Percentiles rank a stretch among this genome's conserved stretches.
These are phyloP conservation scores for Lactarius tabidus DNA, from an alignment of 768 basidiomycete genomes.

Conservation along the genomic window DNA sequence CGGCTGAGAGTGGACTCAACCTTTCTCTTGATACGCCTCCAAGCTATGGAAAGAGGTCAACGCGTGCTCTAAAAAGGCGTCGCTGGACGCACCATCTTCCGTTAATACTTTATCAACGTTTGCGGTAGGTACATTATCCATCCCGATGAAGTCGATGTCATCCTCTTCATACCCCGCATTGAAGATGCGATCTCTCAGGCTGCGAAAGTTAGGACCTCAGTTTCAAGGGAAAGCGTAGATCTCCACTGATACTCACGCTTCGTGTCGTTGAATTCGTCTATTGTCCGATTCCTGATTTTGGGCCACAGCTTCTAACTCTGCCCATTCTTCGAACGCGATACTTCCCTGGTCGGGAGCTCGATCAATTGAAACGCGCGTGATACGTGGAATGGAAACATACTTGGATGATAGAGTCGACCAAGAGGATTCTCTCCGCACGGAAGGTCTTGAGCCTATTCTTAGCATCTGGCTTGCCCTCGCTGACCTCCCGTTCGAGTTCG, in stretches of 20 bases:
- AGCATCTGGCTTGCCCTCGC: conserved; percentile 15
- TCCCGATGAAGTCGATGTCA: conserved; percentile 10
- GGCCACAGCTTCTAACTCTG: not conserved
- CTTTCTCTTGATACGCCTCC: conserved; percentile 19
- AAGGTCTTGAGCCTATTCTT: conserved; percentile 13
- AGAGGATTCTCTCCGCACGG: conserved; percentile 17
- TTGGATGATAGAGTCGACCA: conserved; percentile 14
- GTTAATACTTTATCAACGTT: conserved; percentile 17
- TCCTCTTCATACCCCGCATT: conserved; percentile 11
- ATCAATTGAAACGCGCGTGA: not conserved
- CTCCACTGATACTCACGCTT: conserved; percentile 2
- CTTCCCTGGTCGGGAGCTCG: conserved; percentile 12
- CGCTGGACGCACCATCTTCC: conserved; percentile 7
- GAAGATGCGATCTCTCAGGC: conserved; percentile 9
- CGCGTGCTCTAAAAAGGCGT: not conserved
- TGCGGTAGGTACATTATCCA: conserved; percentile 2
- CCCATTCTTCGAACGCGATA: conserved; percentile 18
- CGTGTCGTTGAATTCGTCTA: not conserved
- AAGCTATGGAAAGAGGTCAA: conserved; percentile 10
- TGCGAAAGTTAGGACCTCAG: not conserved
- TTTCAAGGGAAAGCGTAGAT: not conserved
- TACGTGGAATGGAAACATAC: not conserved
- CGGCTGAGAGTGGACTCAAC: not conserved
- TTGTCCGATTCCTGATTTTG: not conserved
- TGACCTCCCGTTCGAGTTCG: conserved; percentile 11